Percentiles rank a stretch among this genome's conserved stretches.
Conservation (phyloP, 73 alveolate species). For the Blepharisma japonicum region DNA sequence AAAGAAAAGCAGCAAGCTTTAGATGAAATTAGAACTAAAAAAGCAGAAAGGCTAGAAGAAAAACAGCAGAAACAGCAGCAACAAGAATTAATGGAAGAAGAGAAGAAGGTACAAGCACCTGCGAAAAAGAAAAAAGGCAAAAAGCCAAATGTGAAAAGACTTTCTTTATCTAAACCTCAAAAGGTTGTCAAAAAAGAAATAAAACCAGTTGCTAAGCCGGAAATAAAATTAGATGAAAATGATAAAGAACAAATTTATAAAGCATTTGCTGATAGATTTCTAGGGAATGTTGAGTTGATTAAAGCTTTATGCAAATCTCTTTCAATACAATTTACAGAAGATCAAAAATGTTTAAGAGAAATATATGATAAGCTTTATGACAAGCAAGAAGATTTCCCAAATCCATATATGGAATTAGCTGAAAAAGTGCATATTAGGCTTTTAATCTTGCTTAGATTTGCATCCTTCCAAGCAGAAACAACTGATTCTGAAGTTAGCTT, state of each 20-base stretch:
- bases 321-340: background rate
- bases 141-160: constrained; percentile 6
- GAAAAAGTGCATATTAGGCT: background rate
- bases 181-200: background rate
- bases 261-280: background rate
- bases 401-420: background rate
- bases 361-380: background rate
- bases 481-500: background rate
- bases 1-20: constrained; percentile 31
- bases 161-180: constrained; percentile 9
- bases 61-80: constrained; percentile 26
- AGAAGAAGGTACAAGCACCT: background rate
- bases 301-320: constrained; percentile 17
- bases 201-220: constrained; percentile 12
- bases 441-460: constrained; percentile 16
- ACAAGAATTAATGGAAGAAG: constrained; percentile 32
- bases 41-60: constrained; percentile 19
- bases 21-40: constrained; percentile 32
- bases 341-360: background rate
- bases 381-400: constrained; percentile 12
- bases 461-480: background rate
- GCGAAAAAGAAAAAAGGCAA: background rate
- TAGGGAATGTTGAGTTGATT: background rate
- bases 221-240: background rate
- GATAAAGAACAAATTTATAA: constrained; percentile 2